Percentiles rank a stretch among this genome's conserved stretches.
These are phyloP conservation scores for Ilex asprella DNA, from an alignment of 257 asterid genomes.

Conservation along the genomic window DNA sequence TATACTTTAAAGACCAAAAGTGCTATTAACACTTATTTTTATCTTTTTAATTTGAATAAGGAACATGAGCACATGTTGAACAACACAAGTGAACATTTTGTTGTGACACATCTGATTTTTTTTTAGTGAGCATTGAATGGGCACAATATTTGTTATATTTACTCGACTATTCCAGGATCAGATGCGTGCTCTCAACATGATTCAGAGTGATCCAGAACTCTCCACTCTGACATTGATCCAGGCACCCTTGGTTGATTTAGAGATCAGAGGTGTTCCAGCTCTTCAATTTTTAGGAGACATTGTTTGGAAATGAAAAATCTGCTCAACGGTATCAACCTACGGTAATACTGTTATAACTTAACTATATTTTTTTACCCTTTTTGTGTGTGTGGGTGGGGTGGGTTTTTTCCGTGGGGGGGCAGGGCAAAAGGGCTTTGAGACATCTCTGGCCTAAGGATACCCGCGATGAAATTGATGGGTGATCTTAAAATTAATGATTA, in stretches of 20 bases:
- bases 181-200: slow-evolving; percentile 55
- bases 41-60: neutral
- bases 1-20: too few relatives aligned
- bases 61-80: neutral
- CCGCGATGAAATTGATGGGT: too few relatives aligned
- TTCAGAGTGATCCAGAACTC: slow-evolving; percentile 70
- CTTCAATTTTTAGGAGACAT: slow-evolving; percentile 93
- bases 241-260: slow-evolving; percentile 97
- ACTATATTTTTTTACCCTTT: too few relatives aligned
- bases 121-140: neutral
- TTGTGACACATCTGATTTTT: too few relatives aligned
- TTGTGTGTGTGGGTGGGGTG: too few relatives aligned
- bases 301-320: slow-evolving; percentile 66
- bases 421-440: too few relatives aligned
- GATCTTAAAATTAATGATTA: too few relatives aligned
- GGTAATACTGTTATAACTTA: too few relatives aligned
- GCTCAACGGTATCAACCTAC: too few relatives aligned
- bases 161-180: slow-evolving; percentile 60
- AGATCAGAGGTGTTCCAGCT: slow-evolving; percentile 98
- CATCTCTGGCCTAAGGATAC: too few relatives aligned
- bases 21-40: too few relatives aligned
- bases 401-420: too few relatives aligned
- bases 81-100: neutral
- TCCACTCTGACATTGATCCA: slow-evolving; percentile 52
- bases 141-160: neutral